Evolutionary conservation across 106 monocot species (phyloP), one percentile per base, ranked within the genome.

Genomic region (Allium fistulosum): DNA sequence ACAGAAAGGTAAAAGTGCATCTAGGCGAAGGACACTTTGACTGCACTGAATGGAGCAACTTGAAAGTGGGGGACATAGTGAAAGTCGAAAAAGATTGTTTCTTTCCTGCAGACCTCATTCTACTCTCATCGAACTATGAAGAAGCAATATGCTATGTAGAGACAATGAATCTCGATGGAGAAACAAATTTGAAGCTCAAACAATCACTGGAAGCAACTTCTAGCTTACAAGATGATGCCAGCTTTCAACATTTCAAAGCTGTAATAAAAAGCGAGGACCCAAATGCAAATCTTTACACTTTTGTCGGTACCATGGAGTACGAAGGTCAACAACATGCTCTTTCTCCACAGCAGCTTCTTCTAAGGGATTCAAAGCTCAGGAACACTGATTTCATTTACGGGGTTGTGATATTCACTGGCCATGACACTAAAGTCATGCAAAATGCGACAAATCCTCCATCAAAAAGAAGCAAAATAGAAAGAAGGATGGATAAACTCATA

Each of bases 131-230:
- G 7, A 91, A 85, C 53, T 94, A 91, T 70, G 87, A 90, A 6
- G 87, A 94, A 62, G 90, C 84, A 17, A 91, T 94, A 4, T 94
- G 94, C 51, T 94, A 94, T 79, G 94, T 94, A 10, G 94, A 94
- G 72, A 94, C 94, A n/a, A 94, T 85, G 83, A 94, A 94, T 66
- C 83, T 94, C 37, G 94, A 94, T 52, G 90, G 94, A 57, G 94
- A 94, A 69, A 94, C 94, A 26, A 94, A 94, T 74, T 74, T 94
- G 74, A 94, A 94, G 67, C 13, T 94, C 58, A 94, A 91, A 67
- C 94, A 94, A 62, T 62, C 90, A 1, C 37, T 91, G 49, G 91
- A 94, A 46, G 76, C 77, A 11, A 91, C 91, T 69, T 85, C 82
- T 7, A 65, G 59, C 74, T 74, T 94, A 62, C 82, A 83, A 62